Percentiles rank a stretch among this genome's conserved stretches.
Evolutionary conservation across 352 stramenopile species (phyloP).

Genomic region (Phytophthora ramorum): DNA sequence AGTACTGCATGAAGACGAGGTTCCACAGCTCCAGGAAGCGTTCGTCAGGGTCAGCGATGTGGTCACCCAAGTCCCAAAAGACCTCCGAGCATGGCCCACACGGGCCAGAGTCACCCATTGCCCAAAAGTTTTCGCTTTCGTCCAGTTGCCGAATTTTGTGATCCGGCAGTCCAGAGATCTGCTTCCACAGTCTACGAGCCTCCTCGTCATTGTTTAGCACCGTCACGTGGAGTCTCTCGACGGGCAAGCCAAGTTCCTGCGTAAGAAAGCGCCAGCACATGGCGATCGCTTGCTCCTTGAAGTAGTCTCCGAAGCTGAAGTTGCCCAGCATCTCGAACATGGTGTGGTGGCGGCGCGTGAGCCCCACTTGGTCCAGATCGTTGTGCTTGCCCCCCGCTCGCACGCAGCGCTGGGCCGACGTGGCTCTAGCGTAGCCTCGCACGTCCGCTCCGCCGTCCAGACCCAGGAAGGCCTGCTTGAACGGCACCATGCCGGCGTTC

Average conservation of each 20-base stretch:
- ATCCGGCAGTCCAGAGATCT: constrained; percentile 60
- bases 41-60: constrained; percentile 84
- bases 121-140: constrained; percentile 97
- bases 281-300: constrained; percentile 96
- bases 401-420: constrained; percentile 97
- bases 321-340: constrained; percentile 99
- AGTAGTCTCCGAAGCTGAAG: constrained; percentile 98
- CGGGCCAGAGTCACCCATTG: constrained; percentile 94
- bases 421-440: constrained; percentile 87
- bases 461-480: constrained; percentile 91
- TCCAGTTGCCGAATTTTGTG: constrained; percentile 68
- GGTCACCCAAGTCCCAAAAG: constrained; percentile 92
- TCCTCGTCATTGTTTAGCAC: constrained; percentile 73
- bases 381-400: constrained; percentile 98
- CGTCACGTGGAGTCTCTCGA: constrained; percentile 70
- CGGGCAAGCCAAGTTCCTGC: constrained; percentile 77
- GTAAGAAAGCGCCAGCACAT: constrained; percentile 96
- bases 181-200: constrained; percentile 61
- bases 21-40: constrained; percentile 97
- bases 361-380: constrained; percentile 98
- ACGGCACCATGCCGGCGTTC: constrained; percentile 98
- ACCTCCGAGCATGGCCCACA: constrained; percentile 96
- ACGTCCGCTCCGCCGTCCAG: constrained; percentile 63
- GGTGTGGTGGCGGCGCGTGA: constrained; percentile 97
- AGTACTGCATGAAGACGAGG: constrained; percentile 98